Conservation (phyloP, 768 basidiomycete species). For the Xerocomellus dryophilus region DNA sequence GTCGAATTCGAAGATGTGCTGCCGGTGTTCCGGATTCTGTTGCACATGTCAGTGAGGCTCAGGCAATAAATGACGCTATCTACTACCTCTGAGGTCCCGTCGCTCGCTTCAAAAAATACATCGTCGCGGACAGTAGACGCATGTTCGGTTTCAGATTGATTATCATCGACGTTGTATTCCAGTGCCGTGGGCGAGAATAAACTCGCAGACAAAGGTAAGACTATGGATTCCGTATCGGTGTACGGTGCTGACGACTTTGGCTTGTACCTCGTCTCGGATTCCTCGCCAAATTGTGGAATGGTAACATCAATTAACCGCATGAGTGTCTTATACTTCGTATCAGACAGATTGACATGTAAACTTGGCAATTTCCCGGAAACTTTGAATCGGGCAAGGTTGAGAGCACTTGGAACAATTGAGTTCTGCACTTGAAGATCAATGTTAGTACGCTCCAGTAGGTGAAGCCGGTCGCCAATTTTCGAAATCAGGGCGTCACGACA, state of each 20-base stretch:
- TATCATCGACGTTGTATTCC: slow-evolving; percentile 71
- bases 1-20: slow-evolving; percentile 75
- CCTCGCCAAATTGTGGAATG: slow-evolving; percentile 76
- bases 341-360: slow-evolving; percentile 86
- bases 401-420: slow-evolving; percentile 83
- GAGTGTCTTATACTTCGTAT: slow-evolving; percentile 85
- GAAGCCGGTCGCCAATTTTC: slow-evolving; percentile 57
- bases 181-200: slow-evolving; percentile 52
- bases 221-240: slow-evolving; percentile 27
- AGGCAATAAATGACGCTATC: neutral
- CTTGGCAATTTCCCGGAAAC: slow-evolving; percentile 84
- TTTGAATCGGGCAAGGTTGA: slow-evolving; percentile 85
- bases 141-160: slow-evolving; percentile 44
- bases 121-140: slow-evolving; percentile 46
- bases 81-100: slow-evolving; percentile 54
- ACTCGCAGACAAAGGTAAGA: slow-evolving; percentile 51
- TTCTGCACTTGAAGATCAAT: slow-evolving; percentile 87
- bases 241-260: slow-evolving; percentile 21
- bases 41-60: slow-evolving; percentile 1
- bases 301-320: slow-evolving; percentile 91
- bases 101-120: slow-evolving; percentile 70
- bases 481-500: slow-evolving; percentile 77
- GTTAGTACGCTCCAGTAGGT: slow-evolving; percentile 89
- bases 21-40: slow-evolving; percentile 40
- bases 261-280: slow-evolving; percentile 24